phyloP scores from a whole-genome alignment of 192 early-diverging fungal species.

The Entrophospora sp. region DNA sequence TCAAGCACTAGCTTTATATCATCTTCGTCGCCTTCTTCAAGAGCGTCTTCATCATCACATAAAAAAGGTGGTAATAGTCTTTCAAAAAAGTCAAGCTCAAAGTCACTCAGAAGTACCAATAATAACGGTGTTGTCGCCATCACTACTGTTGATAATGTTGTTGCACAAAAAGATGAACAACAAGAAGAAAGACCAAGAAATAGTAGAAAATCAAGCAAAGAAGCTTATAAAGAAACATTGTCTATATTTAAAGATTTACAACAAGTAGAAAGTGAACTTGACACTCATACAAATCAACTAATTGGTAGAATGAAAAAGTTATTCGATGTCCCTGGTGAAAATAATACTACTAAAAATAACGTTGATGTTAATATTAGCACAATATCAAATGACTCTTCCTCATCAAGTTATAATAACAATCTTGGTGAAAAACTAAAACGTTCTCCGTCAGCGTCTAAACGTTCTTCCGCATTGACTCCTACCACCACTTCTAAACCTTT shows the following conservation, averaged over 20 bases:
- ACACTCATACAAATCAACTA: constrained; percentile 1
- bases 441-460: not conserved
- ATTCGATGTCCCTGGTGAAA: not conserved
- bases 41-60: too few species aligned
- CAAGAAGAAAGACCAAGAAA: too few species aligned
- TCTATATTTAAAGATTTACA: constrained; percentile 14
- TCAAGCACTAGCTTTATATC: too few species aligned
- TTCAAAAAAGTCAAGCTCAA: too few species aligned
- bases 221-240: not conserved
- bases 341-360: too few species aligned
- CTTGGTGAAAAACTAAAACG: not conserved
- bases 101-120: too few species aligned
- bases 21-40: too few species aligned
- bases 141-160: too few species aligned
- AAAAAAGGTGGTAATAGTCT: too few species aligned
- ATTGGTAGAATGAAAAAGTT: constrained; percentile 4
- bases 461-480: not conserved
- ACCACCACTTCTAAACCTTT: not conserved
- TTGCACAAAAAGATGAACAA: too few species aligned
- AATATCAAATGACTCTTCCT: not conserved
- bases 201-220: too few species aligned
- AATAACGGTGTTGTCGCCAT: too few species aligned
- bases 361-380: constrained; percentile 7
- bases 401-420: not conserved
- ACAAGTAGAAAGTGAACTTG: constrained; percentile 4